Base-by-base conservation (phyloP, 2,329 filamentous ascomycete genomes). In the Fusarium staphyleae region DNA sequence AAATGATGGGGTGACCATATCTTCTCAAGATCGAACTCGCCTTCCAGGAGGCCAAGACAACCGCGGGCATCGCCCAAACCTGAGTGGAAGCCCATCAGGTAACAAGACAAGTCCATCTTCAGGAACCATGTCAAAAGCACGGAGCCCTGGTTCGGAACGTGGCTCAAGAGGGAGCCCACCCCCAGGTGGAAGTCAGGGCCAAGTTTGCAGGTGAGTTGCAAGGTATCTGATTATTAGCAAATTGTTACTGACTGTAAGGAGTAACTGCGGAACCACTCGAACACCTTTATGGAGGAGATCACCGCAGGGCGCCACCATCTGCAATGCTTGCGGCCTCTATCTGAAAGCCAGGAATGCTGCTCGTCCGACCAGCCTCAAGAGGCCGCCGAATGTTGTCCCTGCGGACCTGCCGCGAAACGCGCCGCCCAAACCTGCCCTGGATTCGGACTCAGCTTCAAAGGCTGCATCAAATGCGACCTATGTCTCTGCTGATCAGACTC, bases 271-370 rank as follows among this genome's bases (percentile, higher is more conserved):
- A 52, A 98, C 95, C 13, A 97, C 92, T 45, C 87, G 89, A 72
- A 99, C 95, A 39, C 95, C 95, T 18, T 77, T 99, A 30, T 99
- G 95, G 95, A 86, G 95, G 70, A 86, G 95, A 69, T 96, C 93
- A 13, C 93, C 93, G 0, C 87, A 93, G 67, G 95, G 95, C 24
- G 89, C 91, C 48, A 97, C 92, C 22, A 98, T 99, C 55, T 99
- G 95, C 77, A 99, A 99, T 75, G 95, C 95, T 5, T 99, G 95
- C 70, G 95, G 95, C 34, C 81, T 99, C 13, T 99, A 99, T 73
- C 81, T 91, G 58, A 98, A 98, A 74, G 93, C 93, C 9, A 86
- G 95, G 63, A 98, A 98, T 71, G 89, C 93, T 57, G 87, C 91
- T 65, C 86, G 95, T 43, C 95, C 95, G 12, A 95, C 91, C 6